These are phyloP conservation scores for Rhynchospora breviuscula DNA, from an alignment of 176 grass and related monocot species.

Conservation along the genomic window DNA sequence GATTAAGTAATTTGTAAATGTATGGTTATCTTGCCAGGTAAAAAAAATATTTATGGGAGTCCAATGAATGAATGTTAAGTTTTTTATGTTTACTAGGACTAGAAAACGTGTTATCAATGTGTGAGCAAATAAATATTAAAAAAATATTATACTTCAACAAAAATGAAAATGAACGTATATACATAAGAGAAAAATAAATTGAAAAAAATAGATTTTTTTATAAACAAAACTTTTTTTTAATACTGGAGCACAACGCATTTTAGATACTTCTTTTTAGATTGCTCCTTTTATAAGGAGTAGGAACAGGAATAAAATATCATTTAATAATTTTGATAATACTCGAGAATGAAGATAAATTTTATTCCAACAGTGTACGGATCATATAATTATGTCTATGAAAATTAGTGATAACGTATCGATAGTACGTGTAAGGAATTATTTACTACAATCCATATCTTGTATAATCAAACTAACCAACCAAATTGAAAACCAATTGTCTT, in stretches of 20 bases:
- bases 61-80: background rate
- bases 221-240: too few relatives aligned
- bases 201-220: too few relatives aligned
- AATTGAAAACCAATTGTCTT: background rate
- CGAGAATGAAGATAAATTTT: too few relatives aligned
- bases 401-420: background rate
- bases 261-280: too few relatives aligned
- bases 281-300: too few relatives aligned
- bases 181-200: too few relatives aligned
- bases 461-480: background rate
- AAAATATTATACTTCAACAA: too few relatives aligned
- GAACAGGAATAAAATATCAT: too few relatives aligned
- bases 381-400: background rate
- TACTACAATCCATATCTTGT: background rate
- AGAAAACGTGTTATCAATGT: too few relatives aligned
- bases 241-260: too few relatives aligned
- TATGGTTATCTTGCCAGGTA: background rate
- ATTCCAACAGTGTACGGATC: background rate
- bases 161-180: too few relatives aligned
- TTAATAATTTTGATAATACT: background rate
- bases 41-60: background rate
- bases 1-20: background rate
- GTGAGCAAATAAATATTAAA: too few relatives aligned
- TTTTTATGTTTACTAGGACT: background rate
- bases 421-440: background rate